phyloP scores from a whole-genome alignment of 2,329 filamentous ascomycete genomes.

The Corynespora cassiicola region DNA sequence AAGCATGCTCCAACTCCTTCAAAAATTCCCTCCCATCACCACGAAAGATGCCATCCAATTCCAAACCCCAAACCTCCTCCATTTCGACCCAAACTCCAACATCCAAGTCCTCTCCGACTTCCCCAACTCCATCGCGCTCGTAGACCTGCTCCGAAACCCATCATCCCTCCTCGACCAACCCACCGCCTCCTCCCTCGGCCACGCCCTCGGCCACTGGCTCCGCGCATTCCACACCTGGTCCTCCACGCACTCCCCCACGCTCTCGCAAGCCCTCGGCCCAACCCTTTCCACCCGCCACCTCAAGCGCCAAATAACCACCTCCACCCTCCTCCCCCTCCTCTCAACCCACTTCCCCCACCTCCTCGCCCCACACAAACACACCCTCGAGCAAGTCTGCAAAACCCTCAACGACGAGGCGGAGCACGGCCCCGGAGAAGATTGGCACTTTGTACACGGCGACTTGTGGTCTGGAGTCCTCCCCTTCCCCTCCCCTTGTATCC shows the following conservation, averaged over 20 bases:
- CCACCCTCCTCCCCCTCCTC: too few relatives aligned
- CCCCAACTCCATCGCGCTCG: slow-evolving; percentile 1
- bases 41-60: not conserved
- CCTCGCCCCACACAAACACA: not conserved
- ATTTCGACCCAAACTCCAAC: slow-evolving; percentile 1
- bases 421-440: not conserved
- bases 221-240: slow-evolving; percentile 8
- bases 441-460: slow-evolving; percentile 13
- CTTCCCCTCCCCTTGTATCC: not conserved
- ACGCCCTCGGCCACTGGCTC: slow-evolving; percentile 10
- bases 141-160: not conserved
- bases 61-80: slow-evolving; percentile 5
- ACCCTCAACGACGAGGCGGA: too few relatives aligned
- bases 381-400: slow-evolving; percentile 8
- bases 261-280: too few relatives aligned
- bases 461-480: slow-evolving; percentile 17
- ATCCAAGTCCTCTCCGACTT: slow-evolving; percentile 8
- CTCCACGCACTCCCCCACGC: too few relatives aligned
- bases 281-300: too few relatives aligned
- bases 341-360: slow-evolving; percentile 6
- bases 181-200: not conserved
- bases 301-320: too few relatives aligned
- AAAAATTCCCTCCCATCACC: not conserved
- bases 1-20: slow-evolving; percentile 7
- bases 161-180: not conserved